Percentiles rank a stretch among this genome's conserved stretches.
Conservation (phyloP, 441 rosid species). For the Mallotus japonicus region DNA sequence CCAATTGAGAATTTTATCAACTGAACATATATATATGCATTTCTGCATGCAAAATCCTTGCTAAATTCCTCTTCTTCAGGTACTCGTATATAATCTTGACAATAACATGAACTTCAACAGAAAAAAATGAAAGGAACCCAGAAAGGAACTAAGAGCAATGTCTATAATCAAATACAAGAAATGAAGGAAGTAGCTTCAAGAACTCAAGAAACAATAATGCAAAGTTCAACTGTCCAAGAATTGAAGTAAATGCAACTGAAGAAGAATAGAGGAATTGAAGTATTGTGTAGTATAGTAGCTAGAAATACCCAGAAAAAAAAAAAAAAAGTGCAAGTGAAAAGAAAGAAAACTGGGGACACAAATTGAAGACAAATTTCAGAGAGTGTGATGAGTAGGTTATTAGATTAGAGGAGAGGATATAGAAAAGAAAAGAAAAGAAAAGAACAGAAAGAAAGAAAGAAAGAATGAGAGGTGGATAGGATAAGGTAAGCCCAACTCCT, state of each 20-base stretch:
- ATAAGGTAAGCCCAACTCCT: conserved; percentile 54
- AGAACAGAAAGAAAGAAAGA: background rate
- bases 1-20: background rate
- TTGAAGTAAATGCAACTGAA: background rate
- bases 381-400: background rate
- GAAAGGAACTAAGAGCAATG: background rate
- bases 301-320: background rate
- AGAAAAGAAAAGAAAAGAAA: conserved; percentile 10
- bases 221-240: background rate
- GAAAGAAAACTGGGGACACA: conserved; percentile 16
- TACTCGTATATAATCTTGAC: background rate
- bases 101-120: background rate
- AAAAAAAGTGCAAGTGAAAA: background rate
- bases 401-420: conserved; percentile 25
- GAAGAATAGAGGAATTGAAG: background rate
- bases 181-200: background rate
- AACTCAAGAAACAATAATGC: background rate
- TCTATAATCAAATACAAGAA: background rate
- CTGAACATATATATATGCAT: background rate
- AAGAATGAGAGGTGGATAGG: conserved; percentile 42
- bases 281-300: background rate
- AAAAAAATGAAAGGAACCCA: background rate
- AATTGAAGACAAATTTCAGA: conserved; percentile 9
- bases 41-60: background rate
- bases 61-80: background rate